phyloP scores from a whole-genome alignment of 805 yeast genomes.

The Candida coleopterorum region DNA sequence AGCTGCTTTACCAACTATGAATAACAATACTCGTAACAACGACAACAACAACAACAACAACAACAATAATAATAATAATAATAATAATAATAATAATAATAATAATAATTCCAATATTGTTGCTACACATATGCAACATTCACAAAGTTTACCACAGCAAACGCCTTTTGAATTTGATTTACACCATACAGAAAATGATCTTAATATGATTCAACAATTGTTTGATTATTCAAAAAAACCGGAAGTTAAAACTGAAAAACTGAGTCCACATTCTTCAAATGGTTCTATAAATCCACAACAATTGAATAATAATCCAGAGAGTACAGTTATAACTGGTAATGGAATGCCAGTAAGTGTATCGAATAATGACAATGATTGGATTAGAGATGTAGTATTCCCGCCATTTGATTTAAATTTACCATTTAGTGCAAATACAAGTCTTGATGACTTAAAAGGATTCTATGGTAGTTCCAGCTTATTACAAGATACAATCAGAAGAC shows the following conservation, averaged over 20 bases:
- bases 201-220: slow-evolving; percentile 9
- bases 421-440: slow-evolving; percentile 4
- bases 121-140: slow-evolving; percentile 3
- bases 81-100: no score
- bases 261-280: slow-evolving; percentile 2
- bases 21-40: no score
- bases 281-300: slow-evolving; percentile 4
- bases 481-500: slow-evolving; percentile 3
- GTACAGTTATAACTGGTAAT: slow-evolving; percentile 10
- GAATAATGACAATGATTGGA: slow-evolving; percentile 50
- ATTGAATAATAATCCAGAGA: slow-evolving; percentile 1
- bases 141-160: slow-evolving; percentile 5
- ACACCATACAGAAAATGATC: slow-evolving; percentile 17
- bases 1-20: no score
- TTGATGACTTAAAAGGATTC: slow-evolving; percentile 8
- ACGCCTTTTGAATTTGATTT: slow-evolving; percentile 22
- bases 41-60: no score
- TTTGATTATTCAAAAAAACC: slow-evolving; percentile 5
- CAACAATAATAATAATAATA: no score
- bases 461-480: slow-evolving; percentile 7
- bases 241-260: background rate
- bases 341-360: slow-evolving; percentile 10
- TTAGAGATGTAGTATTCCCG: slow-evolving; percentile 63
- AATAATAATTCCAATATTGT: background rate
- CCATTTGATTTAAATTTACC: slow-evolving; percentile 56